These are phyloP conservation scores for Pigoraptor vietnamica DNA, from an alignment of 78 protist species.

Conservation along the genomic window DNA sequence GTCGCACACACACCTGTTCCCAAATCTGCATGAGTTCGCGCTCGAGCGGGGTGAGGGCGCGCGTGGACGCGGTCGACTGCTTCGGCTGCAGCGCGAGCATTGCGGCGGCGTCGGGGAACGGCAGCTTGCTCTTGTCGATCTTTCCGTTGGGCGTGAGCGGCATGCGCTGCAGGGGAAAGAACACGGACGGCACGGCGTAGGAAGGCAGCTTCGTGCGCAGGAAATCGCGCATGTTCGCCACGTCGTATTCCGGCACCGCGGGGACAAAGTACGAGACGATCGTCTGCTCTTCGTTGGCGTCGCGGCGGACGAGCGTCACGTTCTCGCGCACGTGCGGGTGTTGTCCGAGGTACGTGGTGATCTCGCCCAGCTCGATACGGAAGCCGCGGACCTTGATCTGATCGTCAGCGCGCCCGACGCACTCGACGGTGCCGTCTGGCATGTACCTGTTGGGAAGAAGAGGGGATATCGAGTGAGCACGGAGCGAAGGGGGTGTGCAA, in stretches of 20 bases:
- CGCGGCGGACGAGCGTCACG: slow-evolving; percentile 44
- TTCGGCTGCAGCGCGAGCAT: not conserved
- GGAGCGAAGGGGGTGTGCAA: no score
- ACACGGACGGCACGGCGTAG: slow-evolving; percentile 20
- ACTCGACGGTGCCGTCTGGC: slow-evolving; percentile 55
- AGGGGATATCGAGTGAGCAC: no score
- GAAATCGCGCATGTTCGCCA: slow-evolving; percentile 1
- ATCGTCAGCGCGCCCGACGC: slow-evolving; percentile 64
- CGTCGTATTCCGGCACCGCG: not conserved
- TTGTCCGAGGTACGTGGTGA: slow-evolving; percentile 29
- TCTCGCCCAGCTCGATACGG: slow-evolving; percentile 70
- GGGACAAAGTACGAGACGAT: slow-evolving; percentile 50
- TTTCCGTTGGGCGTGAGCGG: slow-evolving; percentile 76
- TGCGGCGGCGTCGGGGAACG: slow-evolving; percentile 28
- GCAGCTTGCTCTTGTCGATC: slow-evolving; percentile 29
- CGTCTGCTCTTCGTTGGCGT: slow-evolving; percentile 32
- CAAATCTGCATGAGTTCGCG: slow-evolving; percentile 19
- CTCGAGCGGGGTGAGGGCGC: slow-evolving; percentile 1
- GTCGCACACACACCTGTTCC: not conserved
- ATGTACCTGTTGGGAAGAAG: slow-evolving; percentile 11
- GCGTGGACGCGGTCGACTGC: not conserved
- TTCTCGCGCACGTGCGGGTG: slow-evolving; percentile 39
- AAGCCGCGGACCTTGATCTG: slow-evolving; percentile 73
- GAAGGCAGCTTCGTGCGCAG: slow-evolving; percentile 40
- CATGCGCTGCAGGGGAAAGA: slow-evolving; percentile 22